These are phyloP conservation scores for Coemansia sp. DNA, from an alignment of 192 early-diverging fungal genomes.

Conservation along the genomic window DNA sequence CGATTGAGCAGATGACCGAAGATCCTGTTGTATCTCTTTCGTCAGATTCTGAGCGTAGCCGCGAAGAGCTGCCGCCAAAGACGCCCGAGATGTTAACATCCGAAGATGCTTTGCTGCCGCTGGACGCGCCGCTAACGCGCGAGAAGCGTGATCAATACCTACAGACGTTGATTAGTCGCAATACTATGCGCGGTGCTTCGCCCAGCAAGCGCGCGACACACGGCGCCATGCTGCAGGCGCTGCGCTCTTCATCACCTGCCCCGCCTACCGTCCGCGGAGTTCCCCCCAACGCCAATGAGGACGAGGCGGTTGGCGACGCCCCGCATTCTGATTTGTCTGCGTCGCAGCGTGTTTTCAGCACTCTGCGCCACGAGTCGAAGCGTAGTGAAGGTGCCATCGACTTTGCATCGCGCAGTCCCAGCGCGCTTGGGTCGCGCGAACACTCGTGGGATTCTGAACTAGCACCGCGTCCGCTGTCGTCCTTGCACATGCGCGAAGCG, in stretches of 20 bases:
- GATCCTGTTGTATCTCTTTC: constrained; percentile 15
- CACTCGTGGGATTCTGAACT: constrained; percentile 12
- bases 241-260: constrained; percentile 37
- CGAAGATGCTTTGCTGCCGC: constrained; percentile 8
- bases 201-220: constrained; percentile 33
- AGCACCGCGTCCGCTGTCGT: constrained; percentile 18
- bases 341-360: background rate
- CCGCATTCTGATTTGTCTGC: background rate
- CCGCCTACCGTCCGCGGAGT: constrained; percentile 7
- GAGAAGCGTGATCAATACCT: constrained; percentile 55
- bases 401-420: constrained; percentile 23
- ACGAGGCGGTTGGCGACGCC: constrained; percentile 18
- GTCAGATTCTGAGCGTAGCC: background rate
- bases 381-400: constrained; percentile 44
- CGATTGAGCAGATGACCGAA: constrained; percentile 32
- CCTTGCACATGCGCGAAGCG: constrained; percentile 27
- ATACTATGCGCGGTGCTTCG: constrained; percentile 36
- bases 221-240: constrained; percentile 23
- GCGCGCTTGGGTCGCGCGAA: constrained; percentile 21
- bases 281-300: constrained; percentile 15
- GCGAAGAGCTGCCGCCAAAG: background rate
- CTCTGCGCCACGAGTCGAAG: constrained; percentile 33
- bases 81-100: background rate
- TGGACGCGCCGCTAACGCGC: constrained; percentile 41
- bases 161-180: constrained; percentile 52